These are phyloP conservation scores for Pseudisothecium myosuroides DNA, from an alignment of 225 moss, liverwort and hornwort species.

Conservation along the genomic window DNA sequence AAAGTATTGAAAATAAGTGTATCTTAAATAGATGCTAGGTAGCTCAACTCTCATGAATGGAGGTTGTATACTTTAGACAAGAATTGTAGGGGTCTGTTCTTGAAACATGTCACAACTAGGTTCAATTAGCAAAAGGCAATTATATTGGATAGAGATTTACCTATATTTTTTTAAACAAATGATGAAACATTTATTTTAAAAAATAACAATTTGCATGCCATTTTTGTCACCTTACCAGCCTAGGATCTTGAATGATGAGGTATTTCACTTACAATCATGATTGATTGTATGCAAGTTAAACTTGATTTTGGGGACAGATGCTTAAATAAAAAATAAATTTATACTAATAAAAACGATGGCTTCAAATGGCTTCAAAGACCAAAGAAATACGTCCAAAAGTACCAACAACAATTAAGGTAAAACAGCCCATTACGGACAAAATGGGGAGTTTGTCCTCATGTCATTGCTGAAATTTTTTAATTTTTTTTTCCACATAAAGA, in stretches of 20 bases:
- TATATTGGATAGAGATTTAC: neutral
- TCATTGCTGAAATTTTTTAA: no score
- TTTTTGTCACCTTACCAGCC: neutral
- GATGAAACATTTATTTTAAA: neutral
- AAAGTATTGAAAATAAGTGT: neutral
- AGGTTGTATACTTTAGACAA: neutral
- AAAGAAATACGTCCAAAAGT: neutral
- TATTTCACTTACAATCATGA: neutral
- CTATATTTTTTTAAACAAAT: neutral
- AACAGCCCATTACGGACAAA: no score
- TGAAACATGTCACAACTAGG: neutral
- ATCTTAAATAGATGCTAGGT: neutral
- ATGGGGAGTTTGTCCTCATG: no score
- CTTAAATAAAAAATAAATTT: neutral
- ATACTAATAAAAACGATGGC: no score
- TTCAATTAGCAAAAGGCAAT: neutral
- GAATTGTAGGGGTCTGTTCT: accelerated
- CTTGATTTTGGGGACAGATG: neutral
- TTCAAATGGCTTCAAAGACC: neutral
- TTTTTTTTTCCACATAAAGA: no score
- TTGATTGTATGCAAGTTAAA: neutral
- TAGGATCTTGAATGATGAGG: neutral
- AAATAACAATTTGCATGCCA: neutral
- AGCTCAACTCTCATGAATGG: neutral
- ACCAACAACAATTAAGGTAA: no score